These are phyloP conservation scores for Paramecium primaurelia DNA, from an alignment of 73 alveolate genomes.

Conservation along the genomic window DNA sequence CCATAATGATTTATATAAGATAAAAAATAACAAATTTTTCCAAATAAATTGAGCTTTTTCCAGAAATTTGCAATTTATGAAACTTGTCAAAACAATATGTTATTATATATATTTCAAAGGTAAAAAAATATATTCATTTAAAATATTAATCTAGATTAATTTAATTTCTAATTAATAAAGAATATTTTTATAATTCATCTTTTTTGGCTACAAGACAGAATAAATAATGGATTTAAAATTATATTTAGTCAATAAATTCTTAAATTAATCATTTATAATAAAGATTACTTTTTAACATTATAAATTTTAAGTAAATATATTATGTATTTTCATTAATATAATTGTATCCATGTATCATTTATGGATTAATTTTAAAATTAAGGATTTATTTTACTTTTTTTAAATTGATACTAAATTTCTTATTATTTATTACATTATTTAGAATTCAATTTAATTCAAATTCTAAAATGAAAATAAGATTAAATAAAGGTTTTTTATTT, in stretches of 20 bases:
- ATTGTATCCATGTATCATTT: too few relatives aligned
- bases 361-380: too few relatives aligned
- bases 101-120: not conserved
- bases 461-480: too few relatives aligned
- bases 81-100: not conserved
- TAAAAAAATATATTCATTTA: not conserved
- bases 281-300: too few relatives aligned
- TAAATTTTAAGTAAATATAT: too few relatives aligned
- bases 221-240: not conserved
- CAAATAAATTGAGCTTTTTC: not conserved
- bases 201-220: not conserved
- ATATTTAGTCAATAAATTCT: not conserved
- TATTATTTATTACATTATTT: too few relatives aligned
- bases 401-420: too few relatives aligned
- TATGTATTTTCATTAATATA: not conserved
- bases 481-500: too few relatives aligned
- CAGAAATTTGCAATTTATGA: not conserved
- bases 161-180: not conserved
- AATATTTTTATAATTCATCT: not conserved
- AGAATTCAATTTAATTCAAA: not conserved
- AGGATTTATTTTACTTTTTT: too few relatives aligned
- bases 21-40: not conserved
- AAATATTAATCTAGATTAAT: not conserved
- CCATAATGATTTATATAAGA: not conserved
- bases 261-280: not conserved